A percentile compares a stretch with the other conserved stretches of the same genome.
Evolutionary conservation across 768 basidiomycete species (phyloP).

Genomic region (Boletus reticuloceps): DNA sequence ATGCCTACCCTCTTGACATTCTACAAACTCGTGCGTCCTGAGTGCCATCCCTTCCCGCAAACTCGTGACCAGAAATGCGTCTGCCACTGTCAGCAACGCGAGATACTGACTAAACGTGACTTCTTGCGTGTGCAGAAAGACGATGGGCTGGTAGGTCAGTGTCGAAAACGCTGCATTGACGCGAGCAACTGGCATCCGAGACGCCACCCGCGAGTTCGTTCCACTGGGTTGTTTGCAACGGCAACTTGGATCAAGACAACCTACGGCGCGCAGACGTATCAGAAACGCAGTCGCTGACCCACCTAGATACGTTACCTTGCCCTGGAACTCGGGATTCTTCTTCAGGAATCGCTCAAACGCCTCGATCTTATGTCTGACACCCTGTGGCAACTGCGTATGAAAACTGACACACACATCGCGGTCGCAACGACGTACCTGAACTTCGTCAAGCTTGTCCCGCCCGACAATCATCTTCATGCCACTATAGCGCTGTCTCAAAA

Average conservation of each 20-base stretch:
- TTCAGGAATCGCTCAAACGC: slow-evolving; percentile 84
- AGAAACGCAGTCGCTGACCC: not conserved
- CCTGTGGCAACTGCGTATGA: slow-evolving; percentile 32
- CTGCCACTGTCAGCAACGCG: slow-evolving; percentile 75
- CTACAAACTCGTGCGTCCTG: slow-evolving; percentile 77
- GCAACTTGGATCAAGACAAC: slow-evolving; percentile 87
- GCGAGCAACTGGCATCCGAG: slow-evolving; percentile 66
- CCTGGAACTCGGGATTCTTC: slow-evolving; percentile 74
- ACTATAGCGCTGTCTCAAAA: slow-evolving; percentile 75
- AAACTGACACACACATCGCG: not conserved
- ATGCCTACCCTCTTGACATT: slow-evolving; percentile 71
- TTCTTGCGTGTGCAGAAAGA: slow-evolving; percentile 83
- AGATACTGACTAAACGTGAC: slow-evolving; percentile 85
- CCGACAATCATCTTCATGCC: slow-evolving; percentile 89
- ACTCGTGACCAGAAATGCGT: slow-evolving; percentile 82
- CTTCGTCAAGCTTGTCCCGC: slow-evolving; percentile 84
- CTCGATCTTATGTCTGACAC: slow-evolving; percentile 78
- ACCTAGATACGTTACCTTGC: slow-evolving; percentile 45
- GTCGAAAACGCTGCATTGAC: slow-evolving; percentile 84
- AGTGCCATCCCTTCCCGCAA: slow-evolving; percentile 88
- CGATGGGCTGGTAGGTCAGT: slow-evolving; percentile 83
- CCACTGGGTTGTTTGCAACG: slow-evolving; percentile 72
- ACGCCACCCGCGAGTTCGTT: slow-evolving; percentile 75
- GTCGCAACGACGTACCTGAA: slow-evolving; percentile 46
- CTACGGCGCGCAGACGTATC: slow-evolving; percentile 26